Evolutionary conservation across 2,329 filamentous ascomycete genomes (phyloP).

Genomic region (Monilinia laxa): DNA sequence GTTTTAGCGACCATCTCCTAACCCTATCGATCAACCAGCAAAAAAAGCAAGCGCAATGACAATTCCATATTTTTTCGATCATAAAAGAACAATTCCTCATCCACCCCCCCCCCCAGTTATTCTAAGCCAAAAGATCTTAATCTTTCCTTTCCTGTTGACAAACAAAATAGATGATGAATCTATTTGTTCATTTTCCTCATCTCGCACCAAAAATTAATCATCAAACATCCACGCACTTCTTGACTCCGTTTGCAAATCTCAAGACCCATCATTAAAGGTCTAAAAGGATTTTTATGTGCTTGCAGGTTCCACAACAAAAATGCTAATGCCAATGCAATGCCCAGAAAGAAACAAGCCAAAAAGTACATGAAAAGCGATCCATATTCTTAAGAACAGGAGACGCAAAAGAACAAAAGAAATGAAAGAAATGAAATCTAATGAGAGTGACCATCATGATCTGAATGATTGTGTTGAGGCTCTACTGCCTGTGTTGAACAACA

Average conservation of each 20-base stretch:
- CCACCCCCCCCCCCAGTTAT: not conserved
- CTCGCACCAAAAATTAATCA: not conserved
- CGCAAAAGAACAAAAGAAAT: not conserved
- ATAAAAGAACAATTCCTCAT: not conserved
- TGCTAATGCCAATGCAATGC: slow-evolving; percentile 1
- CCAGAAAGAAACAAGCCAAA: not conserved
- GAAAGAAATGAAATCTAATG: slow-evolving; percentile 28
- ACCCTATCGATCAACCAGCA: not conserved
- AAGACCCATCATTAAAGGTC: slow-evolving; percentile 10
- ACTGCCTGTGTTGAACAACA: slow-evolving; percentile 37
- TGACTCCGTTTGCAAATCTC: not conserved
- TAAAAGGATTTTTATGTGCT: not conserved
- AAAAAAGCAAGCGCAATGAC: not conserved
- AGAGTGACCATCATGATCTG: slow-evolving; percentile 38
- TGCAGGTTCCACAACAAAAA: not conserved
- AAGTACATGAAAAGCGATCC: not conserved
- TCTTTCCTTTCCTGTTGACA: not conserved
- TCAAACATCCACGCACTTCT: not conserved
- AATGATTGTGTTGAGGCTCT: slow-evolving; percentile 35
- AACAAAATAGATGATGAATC: not conserved
- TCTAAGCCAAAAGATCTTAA: not conserved
- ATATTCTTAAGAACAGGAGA: not conserved
- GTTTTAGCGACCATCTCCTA: not conserved
- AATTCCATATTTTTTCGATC: not conserved
- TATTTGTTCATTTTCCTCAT: not conserved